Evolutionary conservation across 495 filamentous ascomycete genomes (phyloP), one percentile per base, ranked within the genome.

Genomic region (Penicillium waksmanii): DNA sequence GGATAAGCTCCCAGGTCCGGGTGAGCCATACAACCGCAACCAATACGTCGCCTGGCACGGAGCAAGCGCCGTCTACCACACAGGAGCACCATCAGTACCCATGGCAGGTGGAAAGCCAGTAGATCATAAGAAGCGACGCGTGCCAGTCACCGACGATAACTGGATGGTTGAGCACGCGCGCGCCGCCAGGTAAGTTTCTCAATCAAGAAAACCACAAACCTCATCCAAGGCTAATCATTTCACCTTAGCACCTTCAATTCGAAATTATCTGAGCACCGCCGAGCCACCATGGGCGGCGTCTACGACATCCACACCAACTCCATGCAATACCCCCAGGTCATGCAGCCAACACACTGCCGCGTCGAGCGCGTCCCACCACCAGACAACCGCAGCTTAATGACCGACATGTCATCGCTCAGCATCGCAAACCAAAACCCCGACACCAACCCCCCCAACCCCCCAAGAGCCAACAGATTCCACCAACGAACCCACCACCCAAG

Each of bases 41-140:
- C 93, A 96, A 64, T 98, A 97, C 66, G 95, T 98, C 2, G 95
- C 95, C 15, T 98, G 95, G 95, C 92, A 96, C 67, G 95, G 95
- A 25, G 95, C 95, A 18, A 97, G 93, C 64, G 86, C 87, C 42
- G 95, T 98, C 12, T 98, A 98, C 67, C 93, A 97, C 66, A 90
- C 91, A 1, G 87, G 85, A 33, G 86, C 81, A 0, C 91, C 93
- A 2, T 87, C 88, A 25, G 84, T 93, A 15, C 93, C 94, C 1
- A 75, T 87, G 65, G 86, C 87, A 48, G 87, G 81, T 51, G 90
- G 91, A 51, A 95, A 93, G 73, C 81, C 80, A 13, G 79, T 84
- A 13, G 82, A 87, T 53, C 76, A 76, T 53, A 94, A 94, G 74
- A 96, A 95, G 75, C 83, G 90, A 56, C 87, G 90, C 51, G 87